Evolutionary conservation across 2,329 filamentous ascomycete species (phyloP), one percentile per base, ranked within the genome.

Genomic region (Colletotrichum eremochloae): DNA sequence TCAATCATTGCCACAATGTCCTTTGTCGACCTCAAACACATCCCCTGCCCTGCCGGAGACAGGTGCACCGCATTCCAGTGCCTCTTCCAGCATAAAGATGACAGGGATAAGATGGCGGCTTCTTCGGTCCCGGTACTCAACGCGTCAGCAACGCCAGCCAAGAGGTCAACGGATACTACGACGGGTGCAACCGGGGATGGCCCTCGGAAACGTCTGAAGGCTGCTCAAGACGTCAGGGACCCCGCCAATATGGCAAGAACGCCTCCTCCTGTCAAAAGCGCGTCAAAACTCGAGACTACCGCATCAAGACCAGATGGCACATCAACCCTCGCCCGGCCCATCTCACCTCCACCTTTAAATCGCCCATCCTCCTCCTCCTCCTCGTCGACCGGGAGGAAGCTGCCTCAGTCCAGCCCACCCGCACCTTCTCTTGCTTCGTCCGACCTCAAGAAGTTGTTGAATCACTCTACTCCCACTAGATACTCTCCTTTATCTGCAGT

Each of bases 21-120:
- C 46, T 71, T 76, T 38, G 67, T 73, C 36, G 65, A 69, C 58
- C 84, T 88, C 73, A 87, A 86, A 75, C 83, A 82, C 71, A 84
- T 88, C 60, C 84, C 85, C 12, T 88, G 86, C 74, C 86, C 86
- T 7, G 85, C 84, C 29, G 86, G 86, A 63, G 80, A 83, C 58
- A 79, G 72, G 2, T 88, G 86, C 75, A 85, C 82, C 11, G 85
- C 86, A 20, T 86, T 86, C 75, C 81, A 84, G 72, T 88, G 86
- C 75, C 82, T 88, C 50, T 88, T 88, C 75, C 84, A 84, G 38
- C 85, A 87, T 74, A 78, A 79, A 44, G 77, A 76, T 29, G 83
- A 86, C 40, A 77, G 77, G 18, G 63, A 77, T 67, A 61, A 52
- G 66, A 61, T 72, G 70, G 70, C 73, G 18, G 72, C 68, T 58